These are phyloP conservation scores for Dendrocalamus sinicus DNA, from an alignment of 176 grass and related monocot species.

Conservation along the genomic window DNA sequence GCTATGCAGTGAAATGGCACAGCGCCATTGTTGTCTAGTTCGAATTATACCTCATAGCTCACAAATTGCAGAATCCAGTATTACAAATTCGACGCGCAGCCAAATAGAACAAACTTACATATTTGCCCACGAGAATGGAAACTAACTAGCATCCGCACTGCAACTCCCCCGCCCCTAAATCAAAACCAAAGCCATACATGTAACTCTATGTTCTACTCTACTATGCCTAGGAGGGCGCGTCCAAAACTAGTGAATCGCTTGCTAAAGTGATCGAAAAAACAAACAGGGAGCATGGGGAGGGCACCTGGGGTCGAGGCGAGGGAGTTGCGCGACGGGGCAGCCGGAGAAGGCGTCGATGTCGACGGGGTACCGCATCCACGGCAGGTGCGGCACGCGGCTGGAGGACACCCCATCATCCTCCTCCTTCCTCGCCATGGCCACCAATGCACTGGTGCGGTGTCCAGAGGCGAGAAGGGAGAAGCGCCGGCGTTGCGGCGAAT, in stretches of 20 bases:
- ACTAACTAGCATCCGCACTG: not conserved
- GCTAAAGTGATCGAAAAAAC: not conserved
- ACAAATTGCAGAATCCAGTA: not conserved
- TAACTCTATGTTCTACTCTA: not conserved
- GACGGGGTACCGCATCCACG: conserved; percentile 70
- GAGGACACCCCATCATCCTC: conserved; percentile 13
- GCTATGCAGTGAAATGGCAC: not conserved
- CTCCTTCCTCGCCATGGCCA: conserved; percentile 32
- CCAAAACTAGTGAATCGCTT: not conserved
- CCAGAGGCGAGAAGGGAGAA: not conserved
- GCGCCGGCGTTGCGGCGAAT: conserved; percentile 12
- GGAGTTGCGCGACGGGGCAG: conserved; percentile 47
- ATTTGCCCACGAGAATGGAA: not conserved
- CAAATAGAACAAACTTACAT: not conserved
- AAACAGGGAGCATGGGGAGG: not conserved
- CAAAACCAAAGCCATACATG: not conserved
- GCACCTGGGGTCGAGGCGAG: conserved; percentile 62
- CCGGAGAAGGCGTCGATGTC: conserved; percentile 67
- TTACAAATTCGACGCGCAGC: not conserved
- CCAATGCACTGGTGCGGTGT: conserved; percentile 7
- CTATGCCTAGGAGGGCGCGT: not conserved
- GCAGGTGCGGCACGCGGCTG: conserved; percentile 61
- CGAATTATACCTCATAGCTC: not conserved
- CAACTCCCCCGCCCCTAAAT: no score
- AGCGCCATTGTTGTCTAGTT: not conserved